Percentiles rank a stretch among this genome's conserved stretches.
These are phyloP conservation scores for Hirschfeldia incana DNA, from an alignment of 345 rosid species.

Conservation along the genomic window DNA sequence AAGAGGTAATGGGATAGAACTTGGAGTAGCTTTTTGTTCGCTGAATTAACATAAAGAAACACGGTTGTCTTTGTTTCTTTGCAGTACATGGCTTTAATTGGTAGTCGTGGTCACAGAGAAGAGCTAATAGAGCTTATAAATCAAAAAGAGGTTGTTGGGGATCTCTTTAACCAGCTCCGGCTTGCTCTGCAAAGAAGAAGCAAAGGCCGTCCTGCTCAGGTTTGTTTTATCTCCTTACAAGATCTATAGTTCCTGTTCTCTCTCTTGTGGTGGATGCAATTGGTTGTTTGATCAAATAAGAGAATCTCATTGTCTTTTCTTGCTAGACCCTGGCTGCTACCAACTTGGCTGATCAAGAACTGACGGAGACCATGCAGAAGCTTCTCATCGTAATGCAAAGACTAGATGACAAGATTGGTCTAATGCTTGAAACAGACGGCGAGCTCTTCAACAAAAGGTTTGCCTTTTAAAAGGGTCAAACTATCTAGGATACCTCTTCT, in stretches of 20 bases:
- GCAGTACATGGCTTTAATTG: conserved; percentile 84
- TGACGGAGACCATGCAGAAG: conserved; percentile 90
- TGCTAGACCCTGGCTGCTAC: conserved; percentile 89
- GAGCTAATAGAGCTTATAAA: conserved; percentile 76
- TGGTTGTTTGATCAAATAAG: not conserved
- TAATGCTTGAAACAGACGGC: conserved; percentile 84
- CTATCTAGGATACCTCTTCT: not conserved
- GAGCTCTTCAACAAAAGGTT: conserved; percentile 85
- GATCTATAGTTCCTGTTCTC: not conserved
- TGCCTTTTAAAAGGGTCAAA: not conserved
- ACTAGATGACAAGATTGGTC: conserved; percentile 83
- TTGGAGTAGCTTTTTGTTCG: not conserved
- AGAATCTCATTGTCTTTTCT: conserved; percentile 10
- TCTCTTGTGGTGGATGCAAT: not conserved
- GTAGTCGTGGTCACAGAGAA: conserved; percentile 63
- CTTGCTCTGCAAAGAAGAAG: conserved; percentile 82
- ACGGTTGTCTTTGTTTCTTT: conserved; percentile 23
- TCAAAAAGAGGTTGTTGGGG: conserved; percentile 87
- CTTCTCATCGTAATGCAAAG: conserved; percentile 94
- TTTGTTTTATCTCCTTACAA: conserved; percentile 42
- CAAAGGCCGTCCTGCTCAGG: conserved; percentile 88
- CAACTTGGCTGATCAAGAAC: conserved; percentile 77
- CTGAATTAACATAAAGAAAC: not conserved
- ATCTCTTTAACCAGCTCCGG: conserved; percentile 92
- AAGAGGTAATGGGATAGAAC: conserved; percentile 54